Evolutionary conservation across 257 asterid genomes (phyloP).

Genomic region (Linaria vulgaris): DNA sequence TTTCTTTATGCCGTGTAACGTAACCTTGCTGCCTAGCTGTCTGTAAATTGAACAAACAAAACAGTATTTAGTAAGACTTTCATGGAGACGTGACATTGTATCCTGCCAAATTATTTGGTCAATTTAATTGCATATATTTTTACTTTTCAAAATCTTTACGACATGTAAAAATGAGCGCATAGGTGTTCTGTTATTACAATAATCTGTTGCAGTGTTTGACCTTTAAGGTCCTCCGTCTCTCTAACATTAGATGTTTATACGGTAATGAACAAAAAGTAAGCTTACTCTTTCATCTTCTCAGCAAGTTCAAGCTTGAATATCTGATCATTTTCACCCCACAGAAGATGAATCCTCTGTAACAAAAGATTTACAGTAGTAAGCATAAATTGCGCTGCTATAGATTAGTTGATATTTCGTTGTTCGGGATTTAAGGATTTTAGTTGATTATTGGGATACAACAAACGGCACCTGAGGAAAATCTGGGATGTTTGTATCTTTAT

Average conservation of each 20-base stretch:
- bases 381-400: background rate
- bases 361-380: background rate
- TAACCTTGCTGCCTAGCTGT: conserved; percentile 63
- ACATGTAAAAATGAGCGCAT: background rate
- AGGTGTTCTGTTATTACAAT: too few species aligned
- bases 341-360: conserved; percentile 78
- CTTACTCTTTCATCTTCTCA: conserved; percentile 72
- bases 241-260: too few species aligned
- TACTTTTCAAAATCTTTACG: too few species aligned
- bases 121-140: too few species aligned
- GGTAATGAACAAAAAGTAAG: background rate
- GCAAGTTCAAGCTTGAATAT: conserved; percentile 76
- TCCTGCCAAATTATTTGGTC: too few species aligned
- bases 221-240: too few species aligned
- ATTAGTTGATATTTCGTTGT: background rate
- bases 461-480: conserved; percentile 62
- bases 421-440: too few species aligned
- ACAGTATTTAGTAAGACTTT: background rate
- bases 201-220: too few species aligned
- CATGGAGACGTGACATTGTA: background rate
- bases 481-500: conserved; percentile 61
- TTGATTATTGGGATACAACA: background rate
- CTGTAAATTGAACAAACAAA: conserved; percentile 32
- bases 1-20: conserved; percentile 52
- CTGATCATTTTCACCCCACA: conserved; percentile 93